phyloP scores from a whole-genome alignment of 257 asterid species.

The Rhazya stricta region DNA sequence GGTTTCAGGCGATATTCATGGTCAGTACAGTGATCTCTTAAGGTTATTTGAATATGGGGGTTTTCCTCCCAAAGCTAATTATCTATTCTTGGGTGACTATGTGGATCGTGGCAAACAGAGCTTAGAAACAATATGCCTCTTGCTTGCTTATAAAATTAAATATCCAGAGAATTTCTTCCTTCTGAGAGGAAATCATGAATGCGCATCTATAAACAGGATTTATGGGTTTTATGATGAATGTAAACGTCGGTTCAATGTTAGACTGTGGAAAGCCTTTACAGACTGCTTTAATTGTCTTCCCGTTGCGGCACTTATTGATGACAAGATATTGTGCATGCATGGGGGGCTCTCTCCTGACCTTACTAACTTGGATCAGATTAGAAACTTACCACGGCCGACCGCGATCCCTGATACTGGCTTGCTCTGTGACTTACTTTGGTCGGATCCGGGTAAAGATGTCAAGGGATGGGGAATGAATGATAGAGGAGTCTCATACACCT shows the following conservation, averaged over 20 bases:
- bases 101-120: slow-evolving; percentile 44
- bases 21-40: slow-evolving; percentile 37
- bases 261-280: slow-evolving; percentile 38
- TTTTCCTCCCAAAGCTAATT: slow-evolving; percentile 37
- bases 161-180: slow-evolving; percentile 37
- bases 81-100: slow-evolving; percentile 37
- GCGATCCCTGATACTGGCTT: slow-evolving; percentile 36
- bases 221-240: slow-evolving; percentile 41
- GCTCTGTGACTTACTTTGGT: slow-evolving; percentile 44
- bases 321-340: slow-evolving; percentile 40
- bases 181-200: slow-evolving; percentile 39
- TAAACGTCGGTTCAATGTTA: slow-evolving; percentile 35
- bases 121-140: slow-evolving; percentile 39
- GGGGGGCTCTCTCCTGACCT: slow-evolving; percentile 44
- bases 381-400: slow-evolving; percentile 38
- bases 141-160: slow-evolving; percentile 35
- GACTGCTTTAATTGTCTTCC: slow-evolving; percentile 43
- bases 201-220: slow-evolving; percentile 37
- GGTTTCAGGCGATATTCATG: slow-evolving; percentile 39
- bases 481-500: slow-evolving; percentile 37
- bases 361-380: slow-evolving; percentile 31
- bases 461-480: slow-evolving; percentile 47
- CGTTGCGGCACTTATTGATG: slow-evolving; percentile 37
- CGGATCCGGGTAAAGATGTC: slow-evolving; percentile 40
- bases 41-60: slow-evolving; percentile 41